Percentiles rank a stretch among this genome's conserved stretches.
Conservation (phyloP, 768 basidiomycete species). For the Naganishia kalamii region DNA sequence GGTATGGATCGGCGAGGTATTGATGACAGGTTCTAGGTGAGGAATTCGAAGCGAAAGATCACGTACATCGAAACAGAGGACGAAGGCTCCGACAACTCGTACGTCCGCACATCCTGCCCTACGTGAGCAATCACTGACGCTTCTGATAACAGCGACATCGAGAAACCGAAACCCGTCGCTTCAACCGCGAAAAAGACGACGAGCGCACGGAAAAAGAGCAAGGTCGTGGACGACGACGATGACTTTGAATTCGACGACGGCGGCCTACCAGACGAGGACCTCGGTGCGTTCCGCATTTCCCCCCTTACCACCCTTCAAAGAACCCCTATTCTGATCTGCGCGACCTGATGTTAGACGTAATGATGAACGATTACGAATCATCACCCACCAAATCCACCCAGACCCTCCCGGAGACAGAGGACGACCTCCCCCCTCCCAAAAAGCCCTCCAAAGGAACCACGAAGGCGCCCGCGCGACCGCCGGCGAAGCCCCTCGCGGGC, state of each 20-base stretch:
- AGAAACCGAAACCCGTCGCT: slow-evolving; percentile 7
- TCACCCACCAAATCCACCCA: slow-evolving; percentile 23
- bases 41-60: slow-evolving; percentile 35
- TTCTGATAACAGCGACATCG: neutral
- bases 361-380: slow-evolving; percentile 35
- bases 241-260: slow-evolving; percentile 40
- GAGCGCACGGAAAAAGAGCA: slow-evolving; percentile 31
- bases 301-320: neutral
- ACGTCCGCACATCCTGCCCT: neutral
- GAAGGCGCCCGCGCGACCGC: slow-evolving; percentile 25
- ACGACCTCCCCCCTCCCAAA: slow-evolving; percentile 26
- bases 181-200: slow-evolving; percentile 14
- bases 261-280: slow-evolving; percentile 32
- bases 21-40: slow-evolving; percentile 9
- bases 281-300: slow-evolving; percentile 29
- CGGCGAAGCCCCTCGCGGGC: slow-evolving; percentile 27
- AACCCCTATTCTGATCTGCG: neutral
- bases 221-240: slow-evolving; percentile 37
- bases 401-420: slow-evolving; percentile 3
- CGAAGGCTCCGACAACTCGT: neutral
- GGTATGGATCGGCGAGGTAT: no score
- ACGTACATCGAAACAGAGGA: slow-evolving; percentile 37
- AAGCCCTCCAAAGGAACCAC: slow-evolving; percentile 7
- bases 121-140: slow-evolving; percentile 10
- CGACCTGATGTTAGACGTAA: slow-evolving; percentile 30